phyloP scores from a whole-genome alignment of 805 yeast species.

The Teunomyces aglyptinius region DNA sequence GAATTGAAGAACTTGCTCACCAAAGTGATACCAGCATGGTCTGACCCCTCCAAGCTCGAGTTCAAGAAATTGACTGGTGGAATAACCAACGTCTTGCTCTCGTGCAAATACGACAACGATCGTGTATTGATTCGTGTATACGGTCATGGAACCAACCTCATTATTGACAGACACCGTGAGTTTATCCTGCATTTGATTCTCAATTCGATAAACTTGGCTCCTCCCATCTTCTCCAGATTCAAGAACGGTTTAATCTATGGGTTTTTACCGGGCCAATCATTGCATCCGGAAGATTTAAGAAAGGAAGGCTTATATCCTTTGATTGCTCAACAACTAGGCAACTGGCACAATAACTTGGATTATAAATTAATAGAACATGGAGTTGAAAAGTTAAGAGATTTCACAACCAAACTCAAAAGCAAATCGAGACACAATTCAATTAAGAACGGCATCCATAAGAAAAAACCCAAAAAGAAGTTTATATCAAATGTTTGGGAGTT shows the following conservation, averaged over 20 bases:
- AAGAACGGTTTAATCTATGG: constrained; percentile 75
- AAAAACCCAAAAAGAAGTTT: constrained; percentile 23
- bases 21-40: constrained; percentile 48
- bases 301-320: constrained; percentile 48
- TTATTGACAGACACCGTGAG: constrained; percentile 73
- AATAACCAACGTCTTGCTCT: constrained; percentile 58
- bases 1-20: constrained; percentile 40
- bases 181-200: constrained; percentile 67
- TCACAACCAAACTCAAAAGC: constrained; percentile 17
- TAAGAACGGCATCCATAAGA: constrained; percentile 9
- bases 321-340: constrained; percentile 65
- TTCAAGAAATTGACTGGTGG: constrained; percentile 57
- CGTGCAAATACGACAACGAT: constrained; percentile 40
- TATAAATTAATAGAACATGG: constrained; percentile 48
- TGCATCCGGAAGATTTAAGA: constrained; percentile 54
- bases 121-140: constrained; percentile 63
- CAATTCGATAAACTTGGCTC: constrained; percentile 60
- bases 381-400: constrained; percentile 36
- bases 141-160: constrained; percentile 69
- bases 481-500: constrained; percentile 58
- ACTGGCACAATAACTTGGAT: constrained; percentile 60
- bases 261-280: constrained; percentile 61
- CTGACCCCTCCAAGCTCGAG: constrained; percentile 22
- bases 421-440: background rate
- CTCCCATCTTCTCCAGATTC: constrained; percentile 64